Evolutionary conservation across 305 asterid species (phyloP).

Genomic region (Stenogyne calaminthoides): DNA sequence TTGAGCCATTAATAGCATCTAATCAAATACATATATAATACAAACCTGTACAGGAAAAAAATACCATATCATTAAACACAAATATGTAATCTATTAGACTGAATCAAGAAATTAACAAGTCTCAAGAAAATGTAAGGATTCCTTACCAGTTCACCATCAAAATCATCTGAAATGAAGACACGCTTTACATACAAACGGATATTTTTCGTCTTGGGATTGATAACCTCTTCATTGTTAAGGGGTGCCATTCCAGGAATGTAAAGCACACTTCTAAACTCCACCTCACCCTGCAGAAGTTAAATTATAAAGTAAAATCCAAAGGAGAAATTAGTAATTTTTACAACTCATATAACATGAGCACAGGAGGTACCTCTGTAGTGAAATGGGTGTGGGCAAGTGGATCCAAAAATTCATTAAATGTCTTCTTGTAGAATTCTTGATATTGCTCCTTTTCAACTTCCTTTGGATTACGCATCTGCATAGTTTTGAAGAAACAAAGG

Average conservation of each 20-base stretch:
- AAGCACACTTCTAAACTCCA: slow-evolving; percentile 93
- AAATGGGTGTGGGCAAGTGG: slow-evolving; percentile 84
- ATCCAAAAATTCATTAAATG: slow-evolving; percentile 91
- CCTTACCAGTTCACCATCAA: slow-evolving; percentile 97
- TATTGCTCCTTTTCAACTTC: slow-evolving; percentile 93
- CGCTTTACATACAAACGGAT: slow-evolving; percentile 93
- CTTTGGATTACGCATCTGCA: slow-evolving; percentile 91
- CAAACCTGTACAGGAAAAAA: neutral
- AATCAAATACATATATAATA: neutral
- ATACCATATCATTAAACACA: neutral
- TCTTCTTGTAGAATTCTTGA: slow-evolving; percentile 89
- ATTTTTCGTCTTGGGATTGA: slow-evolving; percentile 95
- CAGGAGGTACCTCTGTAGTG: slow-evolving; percentile 81
- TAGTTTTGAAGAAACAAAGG: neutral
- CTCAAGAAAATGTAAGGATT: slow-evolving; percentile 11
- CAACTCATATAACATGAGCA: slow-evolving; percentile 20
- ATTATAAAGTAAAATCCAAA: slow-evolving; percentile 19
- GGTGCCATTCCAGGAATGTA: slow-evolving; percentile 99
- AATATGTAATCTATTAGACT: neutral
- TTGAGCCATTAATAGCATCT: neutral
- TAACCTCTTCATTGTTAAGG: slow-evolving; percentile 89
- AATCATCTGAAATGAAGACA: slow-evolving; percentile 96
- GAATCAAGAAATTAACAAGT: slow-evolving; percentile 1
- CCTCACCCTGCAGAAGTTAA: slow-evolving; percentile 81
- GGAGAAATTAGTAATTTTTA: neutral